These are phyloP conservation scores for Acacia confusa DNA, from an alignment of 306 rosid genomes.

Conservation along the genomic window DNA sequence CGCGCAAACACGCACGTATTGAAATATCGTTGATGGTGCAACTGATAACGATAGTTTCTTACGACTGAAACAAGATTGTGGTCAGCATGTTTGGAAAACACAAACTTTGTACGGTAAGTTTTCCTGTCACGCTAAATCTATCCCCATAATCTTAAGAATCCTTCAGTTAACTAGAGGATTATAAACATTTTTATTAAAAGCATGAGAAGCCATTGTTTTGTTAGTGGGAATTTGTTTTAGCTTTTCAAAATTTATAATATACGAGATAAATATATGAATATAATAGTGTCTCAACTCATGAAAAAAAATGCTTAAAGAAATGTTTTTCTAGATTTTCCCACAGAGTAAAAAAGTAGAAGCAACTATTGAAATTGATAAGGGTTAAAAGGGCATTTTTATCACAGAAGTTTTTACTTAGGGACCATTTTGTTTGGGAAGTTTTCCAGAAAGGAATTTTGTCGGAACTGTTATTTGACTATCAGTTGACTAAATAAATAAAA, in stretches of 20 bases:
- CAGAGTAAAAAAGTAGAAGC: background rate
- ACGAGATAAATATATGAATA: too few species aligned
- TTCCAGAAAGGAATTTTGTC: too few species aligned
- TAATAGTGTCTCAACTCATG: rapidly evolving
- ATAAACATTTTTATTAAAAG: background rate
- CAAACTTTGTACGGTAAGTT: background rate
- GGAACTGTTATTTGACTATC: too few species aligned
- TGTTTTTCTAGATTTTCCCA: too few species aligned
- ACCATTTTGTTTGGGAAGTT: too few species aligned
- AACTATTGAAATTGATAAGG: background rate
- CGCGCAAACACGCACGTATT: background rate
- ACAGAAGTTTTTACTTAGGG: too few species aligned
- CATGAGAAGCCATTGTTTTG: background rate
- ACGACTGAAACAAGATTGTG: background rate
- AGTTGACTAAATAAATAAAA: too few species aligned
- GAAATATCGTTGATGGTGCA: background rate
- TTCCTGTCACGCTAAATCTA: background rate
- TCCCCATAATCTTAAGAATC: background rate
- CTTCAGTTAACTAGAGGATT: background rate
- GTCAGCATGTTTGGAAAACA: background rate
- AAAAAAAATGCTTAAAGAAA: too few species aligned
- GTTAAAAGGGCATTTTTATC: too few species aligned
- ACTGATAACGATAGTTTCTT: background rate
- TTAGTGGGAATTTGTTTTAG: too few species aligned
- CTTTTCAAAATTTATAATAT: too few species aligned